Percentiles rank a stretch among this genome's conserved stretches.
Evolutionary conservation across 2,329 filamentous ascomycete genomes (phyloP).

Genomic region (Alternaria brassicicola): DNA sequence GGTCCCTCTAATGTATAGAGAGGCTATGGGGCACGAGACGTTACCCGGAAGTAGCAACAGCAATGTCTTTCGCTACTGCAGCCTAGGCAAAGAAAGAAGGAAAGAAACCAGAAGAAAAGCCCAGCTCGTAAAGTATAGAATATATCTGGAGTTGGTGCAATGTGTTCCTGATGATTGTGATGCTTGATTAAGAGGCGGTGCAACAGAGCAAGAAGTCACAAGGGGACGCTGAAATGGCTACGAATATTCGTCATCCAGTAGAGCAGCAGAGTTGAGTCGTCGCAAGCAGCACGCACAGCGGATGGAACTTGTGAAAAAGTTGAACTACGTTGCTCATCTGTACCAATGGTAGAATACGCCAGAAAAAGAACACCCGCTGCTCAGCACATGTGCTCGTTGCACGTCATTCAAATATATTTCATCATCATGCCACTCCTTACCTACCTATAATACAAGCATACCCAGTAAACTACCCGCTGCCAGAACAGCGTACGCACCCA

Average conservation of each 20-base stretch:
- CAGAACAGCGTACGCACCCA: conserved; percentile 29
- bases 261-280: too few species aligned
- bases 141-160: neutral
- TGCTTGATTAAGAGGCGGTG: neutral
- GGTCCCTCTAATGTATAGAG: neutral
- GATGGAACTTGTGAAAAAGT: neutral
- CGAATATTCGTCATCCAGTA: neutral
- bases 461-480: conserved; percentile 32
- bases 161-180: neutral
- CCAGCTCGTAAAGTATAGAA: conserved; percentile 6
- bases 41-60: neutral
- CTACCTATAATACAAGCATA: conserved; percentile 34
- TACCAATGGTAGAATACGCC: neutral
- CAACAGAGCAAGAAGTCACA: neutral
- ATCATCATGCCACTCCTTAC: neutral
- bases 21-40: neutral
- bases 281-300: too few species aligned
- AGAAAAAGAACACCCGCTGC: neutral
- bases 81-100: neutral
- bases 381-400: neutral
- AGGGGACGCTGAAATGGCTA: neutral
- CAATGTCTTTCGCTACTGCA: neutral
- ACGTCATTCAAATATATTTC: neutral
- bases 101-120: conserved; percentile 5
- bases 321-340: neutral